phyloP scores from a whole-genome alignment of 805 yeast species.

The Candida nemodendra region DNA sequence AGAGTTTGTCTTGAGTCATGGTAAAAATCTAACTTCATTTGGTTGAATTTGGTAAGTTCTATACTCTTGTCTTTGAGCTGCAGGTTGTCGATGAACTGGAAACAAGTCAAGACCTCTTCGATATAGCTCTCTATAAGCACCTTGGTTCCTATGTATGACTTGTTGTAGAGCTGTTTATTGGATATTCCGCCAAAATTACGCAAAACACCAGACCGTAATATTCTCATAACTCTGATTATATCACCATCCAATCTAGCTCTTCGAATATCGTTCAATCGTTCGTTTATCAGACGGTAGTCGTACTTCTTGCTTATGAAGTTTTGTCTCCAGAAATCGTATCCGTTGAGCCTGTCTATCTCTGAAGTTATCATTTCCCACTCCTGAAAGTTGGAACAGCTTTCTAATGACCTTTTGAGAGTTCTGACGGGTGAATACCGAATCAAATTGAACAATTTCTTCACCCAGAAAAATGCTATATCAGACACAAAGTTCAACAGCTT shows the following conservation, averaged over 20 bases:
- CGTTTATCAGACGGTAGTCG: conserved; percentile 80
- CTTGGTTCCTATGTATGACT: conserved; percentile 87
- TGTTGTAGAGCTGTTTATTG: conserved; percentile 71
- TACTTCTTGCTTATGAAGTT: conserved; percentile 78
- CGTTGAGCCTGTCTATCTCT: conserved; percentile 49
- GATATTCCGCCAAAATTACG: conserved; percentile 92
- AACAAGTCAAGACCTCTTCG: conserved; percentile 66
- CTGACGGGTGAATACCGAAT: conserved; percentile 21
- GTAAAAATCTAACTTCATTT: conserved; percentile 68
- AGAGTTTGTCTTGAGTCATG: conserved; percentile 83
- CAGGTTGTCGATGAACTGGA: conserved; percentile 56
- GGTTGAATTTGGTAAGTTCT: conserved; percentile 46
- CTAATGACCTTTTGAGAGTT: conserved; percentile 23
- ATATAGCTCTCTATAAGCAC: conserved; percentile 83
- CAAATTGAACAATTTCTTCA: conserved; percentile 27
- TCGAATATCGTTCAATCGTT: conserved; percentile 60
- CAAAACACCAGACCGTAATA: conserved; percentile 77
- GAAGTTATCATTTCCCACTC: conserved; percentile 67
- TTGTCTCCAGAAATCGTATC: conserved; percentile 70
- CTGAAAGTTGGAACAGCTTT: conserved; percentile 53
- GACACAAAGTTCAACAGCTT: conserved; percentile 34
- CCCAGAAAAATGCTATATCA: conserved; percentile 50
- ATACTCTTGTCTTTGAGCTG: conserved; percentile 25
- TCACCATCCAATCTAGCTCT: conserved; percentile 63
- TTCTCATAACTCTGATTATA: conserved; percentile 55